Evolutionary conservation across 495 filamentous ascomycete genomes (phyloP).

Genomic region (Trichodelitschia bisporula): DNA sequence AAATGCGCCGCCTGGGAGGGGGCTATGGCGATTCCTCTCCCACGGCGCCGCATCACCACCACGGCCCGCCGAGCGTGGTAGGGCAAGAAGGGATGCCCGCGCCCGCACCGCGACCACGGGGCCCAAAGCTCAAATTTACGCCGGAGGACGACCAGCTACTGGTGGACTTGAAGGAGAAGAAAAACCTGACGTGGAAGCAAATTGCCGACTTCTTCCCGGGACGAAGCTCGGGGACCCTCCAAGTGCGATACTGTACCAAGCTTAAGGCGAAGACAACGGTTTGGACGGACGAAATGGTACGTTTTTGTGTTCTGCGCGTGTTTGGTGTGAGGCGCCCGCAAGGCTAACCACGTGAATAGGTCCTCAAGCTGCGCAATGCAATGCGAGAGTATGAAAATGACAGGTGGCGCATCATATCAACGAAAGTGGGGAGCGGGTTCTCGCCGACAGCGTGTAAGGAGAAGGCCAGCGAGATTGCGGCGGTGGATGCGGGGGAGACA

Average conservation of each 20-base stretch:
- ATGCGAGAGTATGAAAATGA: constrained; percentile 76
- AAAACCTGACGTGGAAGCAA: constrained; percentile 84
- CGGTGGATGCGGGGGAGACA: constrained; percentile 5
- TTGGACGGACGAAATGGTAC: constrained; percentile 81
- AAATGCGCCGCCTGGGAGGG: constrained; percentile 27
- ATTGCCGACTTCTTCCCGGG: constrained; percentile 88
- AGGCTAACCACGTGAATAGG: constrained; percentile 21
- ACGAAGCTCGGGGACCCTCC: constrained; percentile 62
- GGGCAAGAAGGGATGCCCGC: constrained; percentile 63
- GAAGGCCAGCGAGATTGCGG: constrained; percentile 33
- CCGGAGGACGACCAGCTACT: constrained; percentile 67
- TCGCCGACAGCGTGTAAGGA: constrained; percentile 66
- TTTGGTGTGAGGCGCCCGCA: constrained; percentile 12
- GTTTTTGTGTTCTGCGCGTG: constrained; percentile 9
- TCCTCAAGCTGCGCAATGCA: constrained; percentile 51
- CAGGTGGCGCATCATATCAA: constrained; percentile 67
- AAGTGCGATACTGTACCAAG: constrained; percentile 86
- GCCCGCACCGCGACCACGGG: constrained; percentile 48
- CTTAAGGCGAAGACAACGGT: constrained; percentile 75
- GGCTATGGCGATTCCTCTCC: constrained; percentile 12
- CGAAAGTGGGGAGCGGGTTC: constrained; percentile 67
- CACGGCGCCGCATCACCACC: constrained; percentile 11
- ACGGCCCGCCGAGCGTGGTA: constrained; percentile 43
- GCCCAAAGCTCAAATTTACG: constrained; percentile 75
- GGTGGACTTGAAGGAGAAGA: constrained; percentile 76